phyloP scores from a whole-genome alignment of 2,329 filamentous ascomycete genomes.

The Alternaria rosae region DNA sequence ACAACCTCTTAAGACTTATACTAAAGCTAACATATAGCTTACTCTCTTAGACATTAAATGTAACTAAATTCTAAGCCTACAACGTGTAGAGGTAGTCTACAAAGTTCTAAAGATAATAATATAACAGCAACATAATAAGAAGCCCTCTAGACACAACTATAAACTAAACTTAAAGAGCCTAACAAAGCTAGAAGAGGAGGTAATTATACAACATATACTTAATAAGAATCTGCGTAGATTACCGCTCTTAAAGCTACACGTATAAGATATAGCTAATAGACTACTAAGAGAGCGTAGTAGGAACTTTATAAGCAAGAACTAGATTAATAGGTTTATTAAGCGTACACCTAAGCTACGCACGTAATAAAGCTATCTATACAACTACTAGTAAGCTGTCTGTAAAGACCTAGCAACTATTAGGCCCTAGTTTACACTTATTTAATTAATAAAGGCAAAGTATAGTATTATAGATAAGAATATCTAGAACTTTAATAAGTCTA shows the following conservation, averaged over 20 bases:
- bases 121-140: not conserved
- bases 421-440: constrained; percentile 2
- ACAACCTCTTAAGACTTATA: not conserved
- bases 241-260: not conserved
- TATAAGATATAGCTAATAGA: constrained; percentile 5
- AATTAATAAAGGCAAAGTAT: constrained; percentile 10
- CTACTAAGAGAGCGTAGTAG: constrained; percentile 12
- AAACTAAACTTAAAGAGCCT: constrained; percentile 22
- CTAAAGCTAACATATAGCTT: constrained; percentile 11
- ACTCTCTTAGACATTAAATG: constrained; percentile 5
- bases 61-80: not conserved
- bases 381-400: constrained; percentile 16
- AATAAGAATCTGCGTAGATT: constrained; percentile 1
- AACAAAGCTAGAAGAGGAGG: constrained; percentile 24
- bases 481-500: constrained; percentile 39
- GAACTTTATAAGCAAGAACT: constrained; percentile 19
- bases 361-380: constrained; percentile 15
- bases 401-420: constrained; percentile 16
- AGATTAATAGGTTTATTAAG: constrained; percentile 22
- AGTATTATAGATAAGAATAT: constrained; percentile 19
- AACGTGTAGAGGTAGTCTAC: constrained; percentile 6
- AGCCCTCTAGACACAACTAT: constrained; percentile 16
- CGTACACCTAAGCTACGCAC: constrained; percentile 17
- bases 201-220: constrained; percentile 19
- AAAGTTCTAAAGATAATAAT: not conserved